These are phyloP conservation scores for Cadophora sp. DNA, from an alignment of 2,329 filamentous ascomycete species.

Conservation along the genomic window DNA sequence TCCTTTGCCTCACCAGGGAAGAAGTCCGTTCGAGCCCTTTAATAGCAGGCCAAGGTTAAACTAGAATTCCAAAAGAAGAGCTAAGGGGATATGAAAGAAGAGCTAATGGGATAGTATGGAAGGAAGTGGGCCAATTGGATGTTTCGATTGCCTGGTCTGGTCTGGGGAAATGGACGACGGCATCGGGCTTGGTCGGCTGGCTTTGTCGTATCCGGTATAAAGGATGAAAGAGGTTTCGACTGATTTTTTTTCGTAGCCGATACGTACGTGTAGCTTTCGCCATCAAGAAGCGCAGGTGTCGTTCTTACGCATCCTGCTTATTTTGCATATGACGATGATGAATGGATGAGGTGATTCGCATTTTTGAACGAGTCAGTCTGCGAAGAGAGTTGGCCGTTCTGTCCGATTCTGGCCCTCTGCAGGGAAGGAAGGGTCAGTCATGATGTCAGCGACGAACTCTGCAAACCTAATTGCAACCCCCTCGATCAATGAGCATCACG, in stretches of 20 bases:
- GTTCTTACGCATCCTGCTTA: not conserved
- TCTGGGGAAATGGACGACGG: slow-evolving; percentile 18
- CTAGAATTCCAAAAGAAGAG: slow-evolving; percentile 9
- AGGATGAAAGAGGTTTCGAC: not conserved
- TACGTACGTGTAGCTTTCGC: not conserved
- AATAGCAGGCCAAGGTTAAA: not conserved
- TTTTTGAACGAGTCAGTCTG: not conserved
- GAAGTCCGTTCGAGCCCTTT: not conserved
- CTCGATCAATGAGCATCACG: not conserved
- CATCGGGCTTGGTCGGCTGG: not conserved
- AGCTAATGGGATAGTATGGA: not conserved
- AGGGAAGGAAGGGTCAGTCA: not conserved
- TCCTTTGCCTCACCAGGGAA: not conserved
- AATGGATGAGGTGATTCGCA: not conserved
- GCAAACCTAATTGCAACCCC: slow-evolving; percentile 4
- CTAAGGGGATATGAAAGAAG: not conserved
- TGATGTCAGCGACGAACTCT: slow-evolving; percentile 9
- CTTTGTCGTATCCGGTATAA: not conserved
- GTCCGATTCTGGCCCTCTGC: not conserved
- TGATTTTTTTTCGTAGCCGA: not conserved
- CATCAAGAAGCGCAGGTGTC: not conserved
- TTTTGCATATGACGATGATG: not conserved
- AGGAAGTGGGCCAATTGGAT: slow-evolving; percentile 12
- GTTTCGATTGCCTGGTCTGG: not conserved
- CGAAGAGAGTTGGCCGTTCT: not conserved